phyloP scores from a whole-genome alignment of 805 yeast genomes.

The Saturnispora kantuleensis region DNA sequence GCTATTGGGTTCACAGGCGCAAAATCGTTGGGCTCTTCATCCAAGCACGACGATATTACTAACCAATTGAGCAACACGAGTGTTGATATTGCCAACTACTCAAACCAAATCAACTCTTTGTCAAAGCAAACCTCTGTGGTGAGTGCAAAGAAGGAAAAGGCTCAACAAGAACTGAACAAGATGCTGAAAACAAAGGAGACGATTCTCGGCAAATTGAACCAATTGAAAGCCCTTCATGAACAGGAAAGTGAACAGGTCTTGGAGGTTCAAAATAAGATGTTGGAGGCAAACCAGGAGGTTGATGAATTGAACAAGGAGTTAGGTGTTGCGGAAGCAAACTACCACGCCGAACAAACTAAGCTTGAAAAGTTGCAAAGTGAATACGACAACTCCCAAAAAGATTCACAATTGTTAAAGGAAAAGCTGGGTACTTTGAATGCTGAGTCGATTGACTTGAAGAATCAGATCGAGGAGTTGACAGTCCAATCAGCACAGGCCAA shows the following conservation, averaged over 20 bases:
- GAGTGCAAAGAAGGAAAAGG: constrained; percentile 59
- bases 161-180: constrained; percentile 68
- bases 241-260: constrained; percentile 69
- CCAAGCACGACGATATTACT: constrained; percentile 22
- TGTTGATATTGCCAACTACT: constrained; percentile 75
- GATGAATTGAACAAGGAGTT: constrained; percentile 63
- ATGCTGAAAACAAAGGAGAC: constrained; percentile 59
- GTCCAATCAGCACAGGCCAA: constrained; percentile 51
- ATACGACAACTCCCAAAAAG: constrained; percentile 59
- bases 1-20: constrained; percentile 8
- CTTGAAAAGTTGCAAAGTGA: constrained; percentile 50
- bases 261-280: constrained; percentile 55
- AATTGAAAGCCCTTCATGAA: constrained; percentile 62
- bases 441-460: constrained; percentile 50
- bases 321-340: constrained; percentile 68
- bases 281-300: constrained; percentile 53
- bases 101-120: constrained; percentile 75
- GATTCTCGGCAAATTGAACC: constrained; percentile 60
- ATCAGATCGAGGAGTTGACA: constrained; percentile 42
- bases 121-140: constrained; percentile 63
- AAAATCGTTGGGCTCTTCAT: not conserved
- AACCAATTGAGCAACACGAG: constrained; percentile 69
- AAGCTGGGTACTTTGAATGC: constrained; percentile 57
- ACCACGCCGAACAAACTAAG: constrained; percentile 58
- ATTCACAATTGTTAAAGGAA: constrained; percentile 57